Conservation (phyloP, 2,329 filamentous ascomycete genomes). For the Ascochyta clinopodiicola region DNA sequence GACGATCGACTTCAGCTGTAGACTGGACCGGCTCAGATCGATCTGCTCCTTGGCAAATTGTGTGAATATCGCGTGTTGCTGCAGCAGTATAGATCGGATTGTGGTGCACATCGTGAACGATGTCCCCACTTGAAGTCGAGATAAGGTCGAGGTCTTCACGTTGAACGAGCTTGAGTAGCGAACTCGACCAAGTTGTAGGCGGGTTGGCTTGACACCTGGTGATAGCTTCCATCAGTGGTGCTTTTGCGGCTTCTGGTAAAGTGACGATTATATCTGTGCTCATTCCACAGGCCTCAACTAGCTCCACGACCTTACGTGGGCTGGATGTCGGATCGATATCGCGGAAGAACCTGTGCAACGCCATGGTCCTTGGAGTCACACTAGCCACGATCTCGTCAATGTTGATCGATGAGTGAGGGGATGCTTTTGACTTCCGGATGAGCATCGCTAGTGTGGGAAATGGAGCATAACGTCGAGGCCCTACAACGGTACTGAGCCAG, state of each 20-base stretch:
- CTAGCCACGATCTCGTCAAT: constrained; percentile 44
- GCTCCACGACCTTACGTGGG: constrained; percentile 71
- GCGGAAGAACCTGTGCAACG: constrained; percentile 72
- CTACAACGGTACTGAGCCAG: constrained; percentile 51
- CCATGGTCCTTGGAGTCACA: constrained; percentile 63
- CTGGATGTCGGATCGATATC: constrained; percentile 48
- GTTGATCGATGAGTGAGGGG: constrained; percentile 47
- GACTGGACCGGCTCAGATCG: constrained; percentile 73
- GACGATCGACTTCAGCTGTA: constrained; percentile 79
- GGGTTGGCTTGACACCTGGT: constrained; percentile 83
- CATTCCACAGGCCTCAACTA: constrained; percentile 74
- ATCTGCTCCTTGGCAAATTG: constrained; percentile 74
- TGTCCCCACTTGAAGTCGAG: constrained; percentile 25
- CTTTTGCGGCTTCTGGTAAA: constrained; percentile 82
- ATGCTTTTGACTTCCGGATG: constrained; percentile 46
- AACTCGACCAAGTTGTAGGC: constrained; percentile 74
- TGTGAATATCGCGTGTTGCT: constrained; percentile 70
- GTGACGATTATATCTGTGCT: constrained; percentile 74
- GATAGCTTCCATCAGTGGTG: constrained; percentile 82
- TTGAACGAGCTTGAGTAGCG: constrained; percentile 76
- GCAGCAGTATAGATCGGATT: constrained; percentile 19
- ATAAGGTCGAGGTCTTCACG: constrained; percentile 75
- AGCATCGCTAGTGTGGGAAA: constrained; percentile 49
- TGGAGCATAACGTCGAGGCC: constrained; percentile 36
- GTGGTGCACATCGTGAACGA: constrained; percentile 32